Conservation (phyloP, 345 rosid genomes). For the Ceriops zippeliana region DNA sequence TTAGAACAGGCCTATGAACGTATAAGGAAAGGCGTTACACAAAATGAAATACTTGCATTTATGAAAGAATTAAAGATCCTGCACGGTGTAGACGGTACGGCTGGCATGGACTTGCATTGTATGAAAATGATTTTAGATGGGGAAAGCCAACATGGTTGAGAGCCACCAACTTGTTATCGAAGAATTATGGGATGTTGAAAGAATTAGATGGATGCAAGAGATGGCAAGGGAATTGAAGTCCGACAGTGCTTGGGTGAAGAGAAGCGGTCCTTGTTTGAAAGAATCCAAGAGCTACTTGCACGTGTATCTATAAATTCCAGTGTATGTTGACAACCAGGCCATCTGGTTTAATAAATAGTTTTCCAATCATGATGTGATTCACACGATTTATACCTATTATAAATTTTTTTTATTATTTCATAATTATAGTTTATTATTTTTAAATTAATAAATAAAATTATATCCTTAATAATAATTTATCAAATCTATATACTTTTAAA, state of each 20-base stretch:
- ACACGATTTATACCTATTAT: too few species aligned
- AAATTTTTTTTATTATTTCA: too few species aligned
- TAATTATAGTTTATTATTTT: too few species aligned
- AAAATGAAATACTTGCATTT: not conserved
- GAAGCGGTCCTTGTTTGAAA: not conserved
- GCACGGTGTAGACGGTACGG: conserved; percentile 4
- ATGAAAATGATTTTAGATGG: conserved; percentile 15
- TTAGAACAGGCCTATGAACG: not conserved
- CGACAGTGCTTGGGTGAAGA: not conserved
- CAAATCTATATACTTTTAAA: too few species aligned
- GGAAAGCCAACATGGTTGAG: conserved; percentile 4
- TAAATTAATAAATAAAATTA: too few species aligned
- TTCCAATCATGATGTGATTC: too few species aligned
- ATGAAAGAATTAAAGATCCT: not conserved
- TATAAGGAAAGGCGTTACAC: not conserved
- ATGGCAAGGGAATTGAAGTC: conserved; percentile 3
- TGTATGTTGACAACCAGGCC: not conserved
- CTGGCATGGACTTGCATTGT: not conserved
- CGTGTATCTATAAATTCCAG: conserved; percentile 8
- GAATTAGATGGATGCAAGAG: conserved; percentile 1
- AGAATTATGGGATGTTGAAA: conserved; percentile 8
- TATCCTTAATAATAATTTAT: too few species aligned
- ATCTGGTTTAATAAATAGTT: too few species aligned
- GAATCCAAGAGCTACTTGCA: conserved; percentile 1
- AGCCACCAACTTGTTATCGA: conserved; percentile 4